These are phyloP conservation scores for Lipomyces kockii DNA, from an alignment of 805 yeast species.

Conservation along the genomic window DNA sequence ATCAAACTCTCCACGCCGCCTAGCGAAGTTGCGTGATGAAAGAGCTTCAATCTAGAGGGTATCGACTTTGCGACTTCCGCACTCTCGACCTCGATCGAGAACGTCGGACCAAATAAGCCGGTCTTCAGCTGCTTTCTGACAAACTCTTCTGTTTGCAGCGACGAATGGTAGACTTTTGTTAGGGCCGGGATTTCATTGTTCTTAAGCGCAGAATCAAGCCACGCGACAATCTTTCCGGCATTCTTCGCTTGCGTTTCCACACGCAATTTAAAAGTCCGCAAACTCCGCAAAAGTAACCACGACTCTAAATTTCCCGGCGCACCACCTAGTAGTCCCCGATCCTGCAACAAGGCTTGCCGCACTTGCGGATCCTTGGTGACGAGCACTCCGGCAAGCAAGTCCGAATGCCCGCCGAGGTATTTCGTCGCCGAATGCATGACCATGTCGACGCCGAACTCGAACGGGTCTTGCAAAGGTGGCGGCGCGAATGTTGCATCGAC, in stretches of 20 bases:
- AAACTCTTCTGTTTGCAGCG: slow-evolving; percentile 72
- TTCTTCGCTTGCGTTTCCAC: slow-evolving; percentile 66
- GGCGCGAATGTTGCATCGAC: slow-evolving; percentile 95
- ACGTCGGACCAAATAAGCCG: slow-evolving; percentile 73
- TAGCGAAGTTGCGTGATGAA: slow-evolving; percentile 89
- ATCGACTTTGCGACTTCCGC: slow-evolving; percentile 62
- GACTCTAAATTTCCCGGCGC: slow-evolving; percentile 79
- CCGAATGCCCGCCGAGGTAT: slow-evolving; percentile 96
- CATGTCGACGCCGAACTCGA: slow-evolving; percentile 80
- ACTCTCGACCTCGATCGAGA: slow-evolving; percentile 60
- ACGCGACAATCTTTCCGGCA: slow-evolving; percentile 65
- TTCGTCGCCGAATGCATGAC: slow-evolving; percentile 94
- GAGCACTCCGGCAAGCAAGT: slow-evolving; percentile 79
- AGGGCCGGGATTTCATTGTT: slow-evolving; percentile 54
- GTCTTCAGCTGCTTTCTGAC: slow-evolving; percentile 65
- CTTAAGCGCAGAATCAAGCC: slow-evolving; percentile 55
- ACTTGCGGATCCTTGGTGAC: slow-evolving; percentile 62
- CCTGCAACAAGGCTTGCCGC: slow-evolving; percentile 56
- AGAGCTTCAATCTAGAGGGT: slow-evolving; percentile 68
- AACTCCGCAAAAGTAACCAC: slow-evolving; percentile 72
- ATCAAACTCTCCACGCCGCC: slow-evolving; percentile 92
- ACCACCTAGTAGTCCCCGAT: slow-evolving; percentile 76
- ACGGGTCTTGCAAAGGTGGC: slow-evolving; percentile 83
- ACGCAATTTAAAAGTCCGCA: slow-evolving; percentile 79
- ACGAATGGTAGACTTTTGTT: slow-evolving; percentile 66